phyloP scores from a whole-genome alignment of 1,139 yeast species.

The Cylindricascospora bacillispora region DNA sequence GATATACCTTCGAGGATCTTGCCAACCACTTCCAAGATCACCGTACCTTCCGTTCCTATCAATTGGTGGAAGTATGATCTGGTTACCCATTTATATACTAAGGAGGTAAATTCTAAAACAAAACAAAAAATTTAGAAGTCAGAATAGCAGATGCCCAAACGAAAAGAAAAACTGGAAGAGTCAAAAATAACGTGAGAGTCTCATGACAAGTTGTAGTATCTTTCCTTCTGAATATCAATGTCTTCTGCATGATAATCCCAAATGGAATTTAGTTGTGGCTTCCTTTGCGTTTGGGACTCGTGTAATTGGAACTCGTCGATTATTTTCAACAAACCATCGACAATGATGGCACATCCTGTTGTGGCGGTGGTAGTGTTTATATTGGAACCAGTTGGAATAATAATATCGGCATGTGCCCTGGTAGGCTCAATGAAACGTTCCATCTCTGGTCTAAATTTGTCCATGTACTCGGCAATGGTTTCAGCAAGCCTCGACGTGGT shows the following conservation, averaged over 20 bases:
- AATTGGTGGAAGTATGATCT: too few relatives aligned
- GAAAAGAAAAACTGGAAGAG: too few relatives aligned
- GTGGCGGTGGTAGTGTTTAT: slow-evolving; percentile 35
- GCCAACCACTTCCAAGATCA: too few relatives aligned
- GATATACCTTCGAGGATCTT: too few relatives aligned
- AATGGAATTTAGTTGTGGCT: neutral
- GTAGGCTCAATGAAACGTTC: slow-evolving; percentile 62
- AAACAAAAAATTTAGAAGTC: too few relatives aligned
- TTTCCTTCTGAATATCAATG: slow-evolving; percentile 37
- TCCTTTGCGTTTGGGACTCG: neutral
- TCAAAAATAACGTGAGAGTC: neutral
- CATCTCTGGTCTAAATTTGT: slow-evolving; percentile 65
- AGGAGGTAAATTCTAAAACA: too few relatives aligned
- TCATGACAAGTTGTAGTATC: slow-evolving; percentile 34
- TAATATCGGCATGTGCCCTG: slow-evolving; percentile 66
- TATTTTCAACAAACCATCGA: slow-evolving; percentile 56
- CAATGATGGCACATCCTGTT: slow-evolving; percentile 48
- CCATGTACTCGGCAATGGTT: slow-evolving; percentile 49
- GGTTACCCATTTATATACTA: too few relatives aligned
- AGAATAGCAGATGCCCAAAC: too few relatives aligned
- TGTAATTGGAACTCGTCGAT: slow-evolving; percentile 11
- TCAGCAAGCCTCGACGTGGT: slow-evolving; percentile 30
- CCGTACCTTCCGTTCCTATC: too few relatives aligned
- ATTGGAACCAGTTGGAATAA: slow-evolving; percentile 40
- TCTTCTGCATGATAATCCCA: slow-evolving; percentile 30